phyloP scores from a whole-genome alignment of 352 stramenopile genomes.

The Globisporangium radiosum region DNA sequence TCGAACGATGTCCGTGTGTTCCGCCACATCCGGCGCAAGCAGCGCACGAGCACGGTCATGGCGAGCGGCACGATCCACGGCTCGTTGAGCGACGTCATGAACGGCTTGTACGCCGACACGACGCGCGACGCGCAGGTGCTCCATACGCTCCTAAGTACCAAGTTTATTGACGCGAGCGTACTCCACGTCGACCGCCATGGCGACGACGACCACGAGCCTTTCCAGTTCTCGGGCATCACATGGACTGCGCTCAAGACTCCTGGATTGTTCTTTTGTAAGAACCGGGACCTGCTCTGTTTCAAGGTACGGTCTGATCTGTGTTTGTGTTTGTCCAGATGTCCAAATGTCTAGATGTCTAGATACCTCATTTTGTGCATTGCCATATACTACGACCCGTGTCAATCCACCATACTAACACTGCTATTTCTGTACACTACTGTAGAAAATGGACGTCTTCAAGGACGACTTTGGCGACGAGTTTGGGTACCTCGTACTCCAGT shows the following conservation, averaged over 20 bases:
- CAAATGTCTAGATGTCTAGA: too few species aligned
- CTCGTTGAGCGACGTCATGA: slow-evolving; percentile 64
- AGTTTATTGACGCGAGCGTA: slow-evolving; percentile 50
- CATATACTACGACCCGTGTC: background rate
- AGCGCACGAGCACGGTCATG: slow-evolving; percentile 45
- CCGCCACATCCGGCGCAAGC: slow-evolving; percentile 30
- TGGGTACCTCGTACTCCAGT: slow-evolving; percentile 64
- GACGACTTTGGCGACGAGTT: slow-evolving; percentile 60
- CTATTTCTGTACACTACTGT: slow-evolving; percentile 4
- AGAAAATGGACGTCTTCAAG: slow-evolving; percentile 60
- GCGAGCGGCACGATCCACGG: slow-evolving; percentile 56
- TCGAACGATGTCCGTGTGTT: slow-evolving; percentile 59
- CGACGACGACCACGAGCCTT: slow-evolving; percentile 45
- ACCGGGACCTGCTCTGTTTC: slow-evolving; percentile 70
- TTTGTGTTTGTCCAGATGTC: too few species aligned
- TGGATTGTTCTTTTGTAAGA: slow-evolving; percentile 47
- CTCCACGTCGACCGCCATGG: slow-evolving; percentile 57
- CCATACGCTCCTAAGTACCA: slow-evolving; percentile 48
- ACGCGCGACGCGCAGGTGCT: slow-evolving; percentile 59
- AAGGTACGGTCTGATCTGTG: slow-evolving; percentile 20
- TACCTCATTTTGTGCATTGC: background rate
- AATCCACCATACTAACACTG: background rate
- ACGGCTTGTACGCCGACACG: slow-evolving; percentile 69
- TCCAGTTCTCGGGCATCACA: slow-evolving; percentile 70
- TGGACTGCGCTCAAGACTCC: slow-evolving; percentile 59